Evolutionary conservation across 768 basidiomycete genomes (phyloP).

Genomic region (Trametes sanguinea): DNA sequence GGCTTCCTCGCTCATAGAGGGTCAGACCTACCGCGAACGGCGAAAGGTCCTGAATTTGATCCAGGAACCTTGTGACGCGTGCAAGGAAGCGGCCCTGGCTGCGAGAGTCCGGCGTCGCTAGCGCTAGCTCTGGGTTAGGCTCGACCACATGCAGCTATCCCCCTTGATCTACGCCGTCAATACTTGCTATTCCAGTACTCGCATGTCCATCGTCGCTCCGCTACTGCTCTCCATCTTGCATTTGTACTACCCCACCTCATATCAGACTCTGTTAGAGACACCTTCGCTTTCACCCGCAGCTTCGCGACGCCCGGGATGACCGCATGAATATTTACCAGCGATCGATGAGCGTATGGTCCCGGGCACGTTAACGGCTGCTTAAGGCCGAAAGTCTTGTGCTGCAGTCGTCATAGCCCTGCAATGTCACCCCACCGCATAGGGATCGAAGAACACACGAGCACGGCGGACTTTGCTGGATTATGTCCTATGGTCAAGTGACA

Average conservation of each 20-base stretch:
- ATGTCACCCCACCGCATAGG: not conserved
- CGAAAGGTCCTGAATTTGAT: conserved; percentile 65
- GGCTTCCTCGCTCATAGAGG: not conserved
- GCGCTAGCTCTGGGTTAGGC: not conserved
- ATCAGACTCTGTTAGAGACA: not conserved
- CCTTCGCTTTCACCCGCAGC: not conserved
- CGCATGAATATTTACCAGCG: not conserved
- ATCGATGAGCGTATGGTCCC: not conserved
- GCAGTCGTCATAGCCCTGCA: not conserved
- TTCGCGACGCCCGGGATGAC: not conserved
- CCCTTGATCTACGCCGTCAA: not conserved
- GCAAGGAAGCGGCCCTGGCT: conserved; percentile 37
- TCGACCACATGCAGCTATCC: not conserved
- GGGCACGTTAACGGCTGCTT: not conserved
- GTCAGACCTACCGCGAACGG: conserved; percentile 41
- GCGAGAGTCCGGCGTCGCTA: conserved; percentile 31
- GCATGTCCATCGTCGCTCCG: not conserved
- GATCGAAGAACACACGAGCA: not conserved
- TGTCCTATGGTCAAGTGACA: conserved; percentile 20
- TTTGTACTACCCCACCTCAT: not conserved
- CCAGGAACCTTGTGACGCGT: conserved; percentile 61
- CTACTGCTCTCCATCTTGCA: not conserved
- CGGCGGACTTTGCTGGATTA: conserved; percentile 17
- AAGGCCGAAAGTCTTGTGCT: not conserved
- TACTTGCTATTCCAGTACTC: not conserved